These are phyloP conservation scores for Aspergillus homomorphus DNA, from an alignment of 495 filamentous ascomycete genomes.

Conservation along the genomic window DNA sequence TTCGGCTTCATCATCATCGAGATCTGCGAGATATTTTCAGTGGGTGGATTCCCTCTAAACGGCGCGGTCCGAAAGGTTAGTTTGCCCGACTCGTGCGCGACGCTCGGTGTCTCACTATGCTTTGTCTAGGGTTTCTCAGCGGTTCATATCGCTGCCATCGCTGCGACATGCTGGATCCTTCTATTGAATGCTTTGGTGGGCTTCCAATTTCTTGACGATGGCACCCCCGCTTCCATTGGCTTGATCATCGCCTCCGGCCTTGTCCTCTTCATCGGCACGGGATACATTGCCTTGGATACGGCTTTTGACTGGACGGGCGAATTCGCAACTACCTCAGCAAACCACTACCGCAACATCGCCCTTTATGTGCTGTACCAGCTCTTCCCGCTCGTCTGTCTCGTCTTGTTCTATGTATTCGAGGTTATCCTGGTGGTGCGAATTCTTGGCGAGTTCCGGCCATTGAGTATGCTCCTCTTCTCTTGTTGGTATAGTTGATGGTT, in stretches of 20 bases:
- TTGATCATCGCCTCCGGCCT: slow-evolving; percentile 67
- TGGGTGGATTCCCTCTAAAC: slow-evolving; percentile 80
- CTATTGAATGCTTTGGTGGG: slow-evolving; percentile 91
- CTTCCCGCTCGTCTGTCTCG: slow-evolving; percentile 81
- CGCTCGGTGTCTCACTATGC: not conserved
- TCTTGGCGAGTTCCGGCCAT: slow-evolving; percentile 80
- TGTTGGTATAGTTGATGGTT: not conserved
- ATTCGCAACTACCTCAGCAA: slow-evolving; percentile 56
- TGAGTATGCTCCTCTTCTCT: slow-evolving; percentile 59
- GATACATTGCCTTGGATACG: slow-evolving; percentile 94
- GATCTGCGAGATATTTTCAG: slow-evolving; percentile 94
- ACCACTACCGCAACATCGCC: slow-evolving; percentile 69
- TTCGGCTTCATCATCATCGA: slow-evolving; percentile 81
- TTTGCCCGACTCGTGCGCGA: slow-evolving; percentile 1
- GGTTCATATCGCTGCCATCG: slow-evolving; percentile 87
- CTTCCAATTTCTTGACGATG: slow-evolving; percentile 91
- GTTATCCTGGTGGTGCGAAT: slow-evolving; percentile 76
- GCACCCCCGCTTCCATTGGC: slow-evolving; percentile 77
- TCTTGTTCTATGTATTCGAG: slow-evolving; percentile 80
- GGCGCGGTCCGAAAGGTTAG: slow-evolving; percentile 56
- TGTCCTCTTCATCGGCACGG: slow-evolving; percentile 80
- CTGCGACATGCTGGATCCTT: slow-evolving; percentile 85
- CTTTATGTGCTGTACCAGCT: slow-evolving; percentile 95
- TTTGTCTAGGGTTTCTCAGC: slow-evolving; percentile 74
- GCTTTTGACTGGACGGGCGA: slow-evolving; percentile 80